Evolutionary conservation across 768 basidiomycete genomes (phyloP).

Genomic region (Lactifluus hygrophoroides): DNA sequence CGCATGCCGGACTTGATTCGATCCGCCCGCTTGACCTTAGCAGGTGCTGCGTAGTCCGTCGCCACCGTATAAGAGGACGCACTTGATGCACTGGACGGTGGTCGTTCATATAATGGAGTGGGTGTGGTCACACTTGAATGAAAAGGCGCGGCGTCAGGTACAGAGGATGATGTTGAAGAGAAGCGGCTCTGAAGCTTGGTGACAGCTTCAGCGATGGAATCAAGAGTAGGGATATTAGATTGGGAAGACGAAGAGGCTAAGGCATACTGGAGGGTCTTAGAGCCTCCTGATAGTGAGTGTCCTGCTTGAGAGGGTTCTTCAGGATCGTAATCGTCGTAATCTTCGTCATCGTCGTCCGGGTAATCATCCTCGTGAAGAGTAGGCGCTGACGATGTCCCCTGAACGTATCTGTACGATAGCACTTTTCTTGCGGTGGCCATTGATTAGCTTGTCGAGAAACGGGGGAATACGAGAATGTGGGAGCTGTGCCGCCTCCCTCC

Average conservation of each 20-base stretch:
- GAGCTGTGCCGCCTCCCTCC: neutral
- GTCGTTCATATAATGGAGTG: constrained; percentile 2
- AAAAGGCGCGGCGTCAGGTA: neutral
- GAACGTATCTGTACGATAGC: constrained; percentile 13
- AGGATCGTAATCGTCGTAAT: constrained; percentile 4
- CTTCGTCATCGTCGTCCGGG: neutral
- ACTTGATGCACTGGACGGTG: constrained; percentile 5
- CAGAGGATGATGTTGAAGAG: neutral
- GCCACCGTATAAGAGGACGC: constrained; percentile 8
- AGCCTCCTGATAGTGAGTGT: constrained; percentile 7
- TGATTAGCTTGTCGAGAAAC: neutral
- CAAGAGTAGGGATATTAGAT: constrained; percentile 8
- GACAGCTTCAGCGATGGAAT: constrained; percentile 17
- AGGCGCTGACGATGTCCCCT: constrained; percentile 7
- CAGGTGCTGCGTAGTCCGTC: constrained; percentile 13
- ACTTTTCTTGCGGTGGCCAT: constrained; percentile 6
- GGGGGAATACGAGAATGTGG: neutral
- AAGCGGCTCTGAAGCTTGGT: constrained; percentile 14
- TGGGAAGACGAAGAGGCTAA: constrained; percentile 9
- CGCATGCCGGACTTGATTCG: neutral
- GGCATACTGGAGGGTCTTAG: constrained; percentile 12
- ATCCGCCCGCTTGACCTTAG: neutral
- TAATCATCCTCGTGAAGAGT: constrained; percentile 10
- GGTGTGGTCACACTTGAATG: neutral
- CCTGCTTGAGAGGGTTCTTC: constrained; percentile 1